Evolutionary conservation across 495 filamentous ascomycete genomes (phyloP), one percentile per base, ranked within the genome.

Genomic region (Xylaria longipes): DNA sequence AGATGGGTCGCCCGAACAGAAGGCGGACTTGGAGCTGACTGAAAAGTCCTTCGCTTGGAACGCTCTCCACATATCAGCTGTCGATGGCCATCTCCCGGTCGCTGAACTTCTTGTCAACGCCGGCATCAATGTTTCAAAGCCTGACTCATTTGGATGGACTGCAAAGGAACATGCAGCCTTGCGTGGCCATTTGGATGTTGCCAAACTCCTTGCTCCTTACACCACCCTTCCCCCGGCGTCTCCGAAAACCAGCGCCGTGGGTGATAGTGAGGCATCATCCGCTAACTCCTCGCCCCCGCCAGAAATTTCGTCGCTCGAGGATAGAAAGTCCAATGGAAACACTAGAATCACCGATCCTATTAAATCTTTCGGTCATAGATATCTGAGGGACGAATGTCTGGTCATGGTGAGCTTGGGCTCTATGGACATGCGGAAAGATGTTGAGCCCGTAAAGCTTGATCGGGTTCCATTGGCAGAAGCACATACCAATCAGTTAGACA

Each of bases 351-450:
- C 89, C 31, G 93, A 97, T 60, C 91, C 94, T 56, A 88, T 98
- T 71, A 98, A 98, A 80, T 92, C 94, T 27, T 99, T 97, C 83
- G 96, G 96, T 68, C 96, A 98, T 83, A 88, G 95, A 61, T 99
- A 98, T 82, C 91, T 99, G 65, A 96, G 89, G 48, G 89, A 95
- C 60, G 91, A 95, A 74, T 91, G 91, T 71, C 91, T 98, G 86
- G 88, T 99, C 57, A 87, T 98, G 65, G 94, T 99, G 73, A 97
- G 93, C 74, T 82, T 99, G 25, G 96, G 96, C 0, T 94, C 93
- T 0, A 97, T 97, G 92, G 96, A 98, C 77, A 93, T 90, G 81
- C 88, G 94, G 29, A 97, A 95, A 80, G 86, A 91, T 61, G 79
- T 91, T 43, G 86, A 93, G 61, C 89, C 96, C 0, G 94, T 99